A percentile compares a stretch with the other conserved stretches of the same genome.
Conservation (phyloP, 106 monocot species). For the Iris macrosiphon region DNA sequence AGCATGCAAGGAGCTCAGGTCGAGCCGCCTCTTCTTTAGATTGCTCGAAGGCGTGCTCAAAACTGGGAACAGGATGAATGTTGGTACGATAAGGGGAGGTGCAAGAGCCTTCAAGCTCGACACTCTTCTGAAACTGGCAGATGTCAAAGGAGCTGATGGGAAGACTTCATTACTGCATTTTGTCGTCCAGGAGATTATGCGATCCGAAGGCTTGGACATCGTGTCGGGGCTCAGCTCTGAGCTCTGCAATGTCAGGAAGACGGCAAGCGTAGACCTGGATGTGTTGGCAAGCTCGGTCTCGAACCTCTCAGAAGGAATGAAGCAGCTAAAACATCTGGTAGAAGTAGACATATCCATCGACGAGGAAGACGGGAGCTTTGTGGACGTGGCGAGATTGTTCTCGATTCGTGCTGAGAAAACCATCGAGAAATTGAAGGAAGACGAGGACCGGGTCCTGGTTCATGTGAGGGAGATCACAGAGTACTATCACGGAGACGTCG, state of each 20-base stretch:
- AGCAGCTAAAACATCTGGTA: constrained; percentile 32
- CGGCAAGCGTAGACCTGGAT: constrained; percentile 67
- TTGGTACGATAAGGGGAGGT: constrained; percentile 70
- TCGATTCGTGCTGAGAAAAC: constrained; percentile 21
- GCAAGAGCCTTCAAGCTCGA: constrained; percentile 91
- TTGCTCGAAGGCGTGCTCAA: constrained; percentile 81
- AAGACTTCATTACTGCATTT: constrained; percentile 89
- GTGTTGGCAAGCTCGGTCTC: constrained; percentile 40
- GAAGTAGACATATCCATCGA: constrained; percentile 12
- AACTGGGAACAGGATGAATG: constrained; percentile 85
- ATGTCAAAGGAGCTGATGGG: constrained; percentile 82
- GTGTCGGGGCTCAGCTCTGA: constrained; percentile 55
- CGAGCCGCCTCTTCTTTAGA: constrained; percentile 61
- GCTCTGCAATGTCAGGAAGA: constrained; percentile 68
- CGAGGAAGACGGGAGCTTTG: constrained; percentile 21
- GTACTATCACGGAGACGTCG: constrained; percentile 64
- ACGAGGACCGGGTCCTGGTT: constrained; percentile 31
- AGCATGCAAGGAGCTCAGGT: constrained; percentile 81
- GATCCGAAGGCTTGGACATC: constrained; percentile 31
- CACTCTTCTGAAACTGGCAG: constrained; percentile 71
- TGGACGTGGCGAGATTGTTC: constrained; percentile 27
- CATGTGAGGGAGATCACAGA: constrained; percentile 61
- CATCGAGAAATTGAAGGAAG: constrained; percentile 35
- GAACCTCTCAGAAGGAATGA: constrained; percentile 44
- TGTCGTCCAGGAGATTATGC: constrained; percentile 63